phyloP scores from a whole-genome alignment of 306 rosid species.

The Nissolia schottii region DNA sequence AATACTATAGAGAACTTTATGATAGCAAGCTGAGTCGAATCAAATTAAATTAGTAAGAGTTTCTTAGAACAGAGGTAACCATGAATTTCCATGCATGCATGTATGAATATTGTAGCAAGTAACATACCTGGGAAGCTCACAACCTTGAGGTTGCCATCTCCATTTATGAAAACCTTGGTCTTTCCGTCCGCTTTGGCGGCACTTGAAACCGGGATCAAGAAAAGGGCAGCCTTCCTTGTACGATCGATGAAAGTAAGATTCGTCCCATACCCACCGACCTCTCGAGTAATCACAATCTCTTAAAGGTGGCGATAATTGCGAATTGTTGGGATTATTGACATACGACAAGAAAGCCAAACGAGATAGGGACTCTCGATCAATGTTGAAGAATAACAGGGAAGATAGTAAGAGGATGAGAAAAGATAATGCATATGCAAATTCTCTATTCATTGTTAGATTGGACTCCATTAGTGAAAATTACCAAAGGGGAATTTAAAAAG shows the following conservation, averaged over 20 bases:
- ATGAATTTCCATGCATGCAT: slow-evolving; percentile 1
- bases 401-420: slow-evolving; percentile 34
- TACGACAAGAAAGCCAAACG: slow-evolving; percentile 36
- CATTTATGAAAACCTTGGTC: slow-evolving; percentile 51
- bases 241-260: slow-evolving; percentile 13
- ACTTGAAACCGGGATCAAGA: slow-evolving; percentile 88
- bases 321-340: not conserved
- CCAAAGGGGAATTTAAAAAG: not conserved
- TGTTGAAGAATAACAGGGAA: slow-evolving; percentile 29
- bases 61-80: no score
- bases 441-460: slow-evolving; percentile 31
- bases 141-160: slow-evolving; percentile 77
- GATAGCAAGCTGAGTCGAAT: no score
- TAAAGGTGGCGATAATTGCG: not conserved
- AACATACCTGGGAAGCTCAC: slow-evolving; percentile 69
- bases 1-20: no score
- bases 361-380: slow-evolving; percentile 31
- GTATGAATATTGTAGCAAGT: not conserved
- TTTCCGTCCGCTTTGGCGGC: slow-evolving; percentile 56
- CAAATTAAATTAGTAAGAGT: no score
- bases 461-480: not conserved
- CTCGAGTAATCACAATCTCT: slow-evolving; percentile 53
- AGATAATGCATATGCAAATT: slow-evolving; percentile 38
- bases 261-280: slow-evolving; percentile 69
- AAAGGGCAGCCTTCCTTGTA: slow-evolving; percentile 72